These are phyloP conservation scores for Aspergillus ostianus DNA, from an alignment of 495 filamentous ascomycete species.

Conservation along the genomic window DNA sequence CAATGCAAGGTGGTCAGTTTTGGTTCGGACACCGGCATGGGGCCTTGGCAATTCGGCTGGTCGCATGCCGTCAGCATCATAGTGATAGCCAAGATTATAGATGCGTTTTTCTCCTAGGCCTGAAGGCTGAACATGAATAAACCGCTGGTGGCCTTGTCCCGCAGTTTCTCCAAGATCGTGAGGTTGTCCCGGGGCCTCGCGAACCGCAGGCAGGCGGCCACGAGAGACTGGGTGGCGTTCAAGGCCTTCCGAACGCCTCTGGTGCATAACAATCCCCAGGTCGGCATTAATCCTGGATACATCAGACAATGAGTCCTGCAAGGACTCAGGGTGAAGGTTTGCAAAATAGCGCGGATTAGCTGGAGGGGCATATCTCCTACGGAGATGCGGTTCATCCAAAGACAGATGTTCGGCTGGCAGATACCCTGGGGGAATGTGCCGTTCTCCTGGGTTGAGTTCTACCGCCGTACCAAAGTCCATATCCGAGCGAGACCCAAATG, in stretches of 20 bases:
- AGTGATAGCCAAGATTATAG: constrained; percentile 21
- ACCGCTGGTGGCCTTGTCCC: constrained; percentile 15
- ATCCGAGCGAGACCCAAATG: constrained; percentile 3
- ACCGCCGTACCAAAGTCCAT: constrained; percentile 16
- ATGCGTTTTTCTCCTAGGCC: constrained; percentile 15
- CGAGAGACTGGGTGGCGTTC: constrained; percentile 8
- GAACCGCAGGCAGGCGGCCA: not conserved
- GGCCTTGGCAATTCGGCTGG: constrained; percentile 12
- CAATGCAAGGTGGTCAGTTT: constrained; percentile 19
- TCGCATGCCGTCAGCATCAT: constrained; percentile 15
- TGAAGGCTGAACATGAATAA: constrained; percentile 3
- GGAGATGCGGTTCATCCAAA: constrained; percentile 23
- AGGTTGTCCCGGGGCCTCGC: not conserved
- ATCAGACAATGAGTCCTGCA: constrained; percentile 12
- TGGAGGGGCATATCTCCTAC: constrained; percentile 23
- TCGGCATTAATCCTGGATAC: constrained; percentile 15
- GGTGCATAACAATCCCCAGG: constrained; percentile 18
- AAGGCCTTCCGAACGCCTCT: constrained; percentile 16
- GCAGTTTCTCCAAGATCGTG: not conserved
- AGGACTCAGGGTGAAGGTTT: constrained; percentile 19
- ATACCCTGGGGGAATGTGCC: constrained; percentile 23
- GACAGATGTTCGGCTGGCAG: constrained; percentile 17
- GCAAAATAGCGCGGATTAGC: constrained; percentile 17
- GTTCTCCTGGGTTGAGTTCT: constrained; percentile 15
- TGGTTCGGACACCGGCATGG: constrained; percentile 14